A percentile compares a stretch with the other conserved stretches of the same genome.
Conservation (phyloP, 305 asterid species). For the Solanum hybrid region DNA sequence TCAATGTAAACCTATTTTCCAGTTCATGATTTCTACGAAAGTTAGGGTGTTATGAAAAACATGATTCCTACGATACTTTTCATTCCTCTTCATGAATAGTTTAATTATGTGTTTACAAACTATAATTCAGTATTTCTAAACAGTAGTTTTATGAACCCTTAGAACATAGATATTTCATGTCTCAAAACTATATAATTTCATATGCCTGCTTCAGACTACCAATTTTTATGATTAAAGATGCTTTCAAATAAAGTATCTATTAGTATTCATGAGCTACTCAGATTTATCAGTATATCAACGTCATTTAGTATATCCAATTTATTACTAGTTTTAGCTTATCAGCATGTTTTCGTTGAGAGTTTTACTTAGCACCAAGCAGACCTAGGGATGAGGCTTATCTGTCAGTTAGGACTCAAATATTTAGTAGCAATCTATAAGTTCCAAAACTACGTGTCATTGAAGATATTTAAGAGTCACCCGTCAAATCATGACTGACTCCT, state of each 20-base stretch:
- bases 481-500: not conserved
- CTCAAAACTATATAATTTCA: not conserved
- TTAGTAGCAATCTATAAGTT: not conserved
- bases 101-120: no score
- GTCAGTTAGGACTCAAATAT: not conserved
- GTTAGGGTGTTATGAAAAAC: not conserved
- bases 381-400: no score
- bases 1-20: rapidly evolving
- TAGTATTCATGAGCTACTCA: not conserved
- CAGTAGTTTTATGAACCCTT: rapidly evolving
- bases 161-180: not conserved
- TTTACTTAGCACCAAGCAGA: not conserved
- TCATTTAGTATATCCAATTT: no score
- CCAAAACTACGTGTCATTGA: no score
- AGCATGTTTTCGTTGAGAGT: no score
- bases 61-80: not conserved
- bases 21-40: rapidly evolving
- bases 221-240: not conserved
- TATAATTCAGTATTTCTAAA: not conserved
- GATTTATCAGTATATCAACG: not conserved
- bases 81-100: not conserved
- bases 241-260: not conserved
- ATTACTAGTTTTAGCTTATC: no score
- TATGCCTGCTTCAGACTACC: not conserved
- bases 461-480: not conserved